phyloP scores from a whole-genome alignment of 1,139 yeast genomes.

The Yamadazyma jaroonii region DNA sequence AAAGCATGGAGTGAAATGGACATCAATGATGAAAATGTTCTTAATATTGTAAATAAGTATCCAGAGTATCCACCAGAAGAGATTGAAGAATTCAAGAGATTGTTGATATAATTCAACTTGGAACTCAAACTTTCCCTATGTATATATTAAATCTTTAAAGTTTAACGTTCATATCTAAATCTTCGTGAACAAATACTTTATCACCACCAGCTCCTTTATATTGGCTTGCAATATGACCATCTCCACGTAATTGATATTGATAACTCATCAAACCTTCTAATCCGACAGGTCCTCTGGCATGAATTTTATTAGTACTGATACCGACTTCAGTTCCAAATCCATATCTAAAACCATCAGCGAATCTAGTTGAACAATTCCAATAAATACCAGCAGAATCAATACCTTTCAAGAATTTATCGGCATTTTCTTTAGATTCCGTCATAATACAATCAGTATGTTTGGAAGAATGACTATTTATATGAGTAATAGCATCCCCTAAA shows the following conservation, averaged over 20 bases:
- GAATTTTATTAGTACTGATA: slow-evolving; percentile 92
- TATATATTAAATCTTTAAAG: slow-evolving; percentile 4
- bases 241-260: slow-evolving; percentile 88
- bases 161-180: slow-evolving; percentile 32
- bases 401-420: slow-evolving; percentile 76
- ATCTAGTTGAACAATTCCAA: slow-evolving; percentile 96
- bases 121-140: no score
- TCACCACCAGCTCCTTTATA: slow-evolving; percentile 92
- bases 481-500: slow-evolving; percentile 69
- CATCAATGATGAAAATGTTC: slow-evolving; percentile 19
- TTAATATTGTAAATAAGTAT: slow-evolving; percentile 30
- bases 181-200: slow-evolving; percentile 74
- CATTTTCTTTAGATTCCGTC: slow-evolving; percentile 66
- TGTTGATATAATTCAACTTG: no score
- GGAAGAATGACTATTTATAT: slow-evolving; percentile 88
- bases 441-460: slow-evolving; percentile 94
- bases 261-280: slow-evolving; percentile 94
- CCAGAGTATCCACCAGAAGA: slow-evolving; percentile 44
- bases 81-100: slow-evolving; percentile 23
- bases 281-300: slow-evolving; percentile 98
- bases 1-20: slow-evolving; percentile 56
- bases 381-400: slow-evolving; percentile 97
- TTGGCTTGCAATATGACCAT: slow-evolving; percentile 89
- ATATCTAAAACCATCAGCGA: slow-evolving; percentile 97
- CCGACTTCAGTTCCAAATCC: slow-evolving; percentile 99